These are phyloP conservation scores for Russula brevipes DNA, from an alignment of 768 basidiomycete species.

Conservation along the genomic window DNA sequence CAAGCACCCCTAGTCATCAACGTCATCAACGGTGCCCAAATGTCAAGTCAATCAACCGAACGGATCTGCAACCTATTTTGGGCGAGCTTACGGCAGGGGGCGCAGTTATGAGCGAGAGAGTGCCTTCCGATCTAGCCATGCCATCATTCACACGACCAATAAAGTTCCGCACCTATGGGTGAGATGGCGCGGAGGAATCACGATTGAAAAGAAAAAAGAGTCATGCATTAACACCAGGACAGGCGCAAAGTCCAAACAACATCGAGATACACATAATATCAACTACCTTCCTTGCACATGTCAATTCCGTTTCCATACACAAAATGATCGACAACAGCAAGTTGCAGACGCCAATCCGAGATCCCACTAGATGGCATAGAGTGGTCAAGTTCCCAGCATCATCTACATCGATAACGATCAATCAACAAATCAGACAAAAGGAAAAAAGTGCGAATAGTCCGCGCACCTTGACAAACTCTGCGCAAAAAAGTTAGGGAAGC, in stretches of 20 bases:
- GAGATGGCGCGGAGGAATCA: background rate
- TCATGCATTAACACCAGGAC: background rate
- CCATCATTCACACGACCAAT: background rate
- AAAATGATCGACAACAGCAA: background rate
- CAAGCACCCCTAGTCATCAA: too few species aligned
- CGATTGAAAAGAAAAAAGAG: background rate
- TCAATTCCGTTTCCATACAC: conserved; percentile 4
- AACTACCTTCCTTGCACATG: background rate
- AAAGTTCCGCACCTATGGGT: background rate
- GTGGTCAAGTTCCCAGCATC: conserved; percentile 65
- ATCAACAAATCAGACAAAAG: conserved; percentile 5
- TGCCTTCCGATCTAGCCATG: too few species aligned
- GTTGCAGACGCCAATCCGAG: background rate
- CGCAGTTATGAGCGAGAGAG: too few species aligned
- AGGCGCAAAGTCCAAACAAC: conserved; percentile 9
- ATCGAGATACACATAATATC: conserved; percentile 23
- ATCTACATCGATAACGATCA: conserved; percentile 40
- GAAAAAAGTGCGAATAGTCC: background rate
- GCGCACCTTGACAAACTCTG: conserved; percentile 73
- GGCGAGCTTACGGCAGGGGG: too few species aligned
- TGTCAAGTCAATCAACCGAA: too few species aligned
- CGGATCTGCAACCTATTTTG: too few species aligned
- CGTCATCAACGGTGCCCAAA: too few species aligned
- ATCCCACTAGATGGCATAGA: background rate
- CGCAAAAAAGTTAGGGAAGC: background rate